Conservation (phyloP, 352 stramenopile species). For the Phytophthora macrochlamydospora region DNA sequence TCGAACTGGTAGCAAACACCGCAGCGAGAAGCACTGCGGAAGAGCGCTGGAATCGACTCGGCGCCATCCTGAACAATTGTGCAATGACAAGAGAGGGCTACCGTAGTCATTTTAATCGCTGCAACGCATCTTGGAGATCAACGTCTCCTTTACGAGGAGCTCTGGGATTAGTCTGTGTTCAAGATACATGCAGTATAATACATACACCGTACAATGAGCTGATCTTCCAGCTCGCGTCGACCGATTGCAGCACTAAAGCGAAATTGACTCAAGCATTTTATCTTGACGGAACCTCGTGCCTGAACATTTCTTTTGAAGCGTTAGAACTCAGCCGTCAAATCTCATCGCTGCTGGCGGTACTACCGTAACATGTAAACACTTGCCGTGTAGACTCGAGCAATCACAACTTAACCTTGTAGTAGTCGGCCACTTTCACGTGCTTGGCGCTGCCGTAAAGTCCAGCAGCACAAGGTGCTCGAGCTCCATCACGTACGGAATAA, state of each 20-base stretch:
- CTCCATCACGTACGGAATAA: conserved; percentile 54
- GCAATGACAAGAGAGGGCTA: conserved; percentile 11
- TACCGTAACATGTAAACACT: neutral
- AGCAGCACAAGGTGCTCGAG: conserved; percentile 68
- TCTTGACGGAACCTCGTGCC: too few species aligned
- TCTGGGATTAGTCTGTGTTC: too few species aligned
- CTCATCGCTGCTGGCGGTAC: too few species aligned
- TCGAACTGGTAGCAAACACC: conserved; percentile 12
- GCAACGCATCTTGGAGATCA: neutral
- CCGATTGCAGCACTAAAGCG: too few species aligned
- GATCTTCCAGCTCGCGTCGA: too few species aligned
- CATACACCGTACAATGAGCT: too few species aligned
- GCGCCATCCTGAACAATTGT: conserved; percentile 10
- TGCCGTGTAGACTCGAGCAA: neutral
- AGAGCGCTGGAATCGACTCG: conserved; percentile 14
- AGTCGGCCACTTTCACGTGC: conserved; percentile 55
- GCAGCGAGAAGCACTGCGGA: conserved; percentile 17
- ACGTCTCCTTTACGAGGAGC: too few species aligned
- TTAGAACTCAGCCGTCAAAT: too few species aligned
- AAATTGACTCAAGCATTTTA: too few species aligned
- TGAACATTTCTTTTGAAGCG: neutral
- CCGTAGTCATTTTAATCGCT: neutral
- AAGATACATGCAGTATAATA: too few species aligned
- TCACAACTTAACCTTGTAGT: conserved; percentile 18
- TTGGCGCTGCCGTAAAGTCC: conserved; percentile 76